These are phyloP conservation scores for Posidonia oceanica DNA, from an alignment of 116 monocot genomes.

Conservation along the genomic window DNA sequence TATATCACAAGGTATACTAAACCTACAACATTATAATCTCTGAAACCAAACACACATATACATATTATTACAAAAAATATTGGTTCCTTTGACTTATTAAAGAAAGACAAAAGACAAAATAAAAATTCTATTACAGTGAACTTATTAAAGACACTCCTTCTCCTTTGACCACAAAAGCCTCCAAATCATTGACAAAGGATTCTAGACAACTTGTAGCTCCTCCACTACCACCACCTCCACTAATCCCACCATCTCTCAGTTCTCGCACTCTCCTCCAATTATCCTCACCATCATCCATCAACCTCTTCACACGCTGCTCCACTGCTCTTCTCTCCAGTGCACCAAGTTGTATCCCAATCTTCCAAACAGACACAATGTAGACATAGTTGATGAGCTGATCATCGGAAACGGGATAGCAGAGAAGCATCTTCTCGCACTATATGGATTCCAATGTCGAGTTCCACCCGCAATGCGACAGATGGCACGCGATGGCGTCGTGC, in stretches of 20 bases:
- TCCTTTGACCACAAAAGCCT: background rate
- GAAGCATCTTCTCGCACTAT: conserved; percentile 16
- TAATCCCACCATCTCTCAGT: conserved; percentile 17
- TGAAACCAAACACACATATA: too few relatives aligned
- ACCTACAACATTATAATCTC: too few relatives aligned
- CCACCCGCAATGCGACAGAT: conserved; percentile 62
- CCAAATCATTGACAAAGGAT: background rate
- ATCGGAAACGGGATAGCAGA: conserved; percentile 38
- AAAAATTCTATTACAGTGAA: too few relatives aligned
- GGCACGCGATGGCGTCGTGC: conserved; percentile 36
- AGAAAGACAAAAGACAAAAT: too few relatives aligned
- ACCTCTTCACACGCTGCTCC: conserved; percentile 13
- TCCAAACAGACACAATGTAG: conserved; percentile 39
- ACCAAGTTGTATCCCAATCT: conserved; percentile 21
- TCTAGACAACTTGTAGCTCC: conserved; percentile 5
- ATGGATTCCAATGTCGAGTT: conserved; percentile 66
- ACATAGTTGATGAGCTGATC: conserved; percentile 44
- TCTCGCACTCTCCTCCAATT: conserved; percentile 16
- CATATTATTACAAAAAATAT: too few relatives aligned
- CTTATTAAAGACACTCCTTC: background rate
- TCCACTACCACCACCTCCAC: conserved; percentile 11
- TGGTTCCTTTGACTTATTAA: too few relatives aligned
- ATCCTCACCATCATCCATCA: conserved; percentile 21
- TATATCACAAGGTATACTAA: too few relatives aligned
- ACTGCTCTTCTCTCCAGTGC: background rate